Percentiles rank a stretch among this genome's conserved stretches.
phyloP scores from a whole-genome alignment of 441 rosid species.

The Pelargonium australe region DNA sequence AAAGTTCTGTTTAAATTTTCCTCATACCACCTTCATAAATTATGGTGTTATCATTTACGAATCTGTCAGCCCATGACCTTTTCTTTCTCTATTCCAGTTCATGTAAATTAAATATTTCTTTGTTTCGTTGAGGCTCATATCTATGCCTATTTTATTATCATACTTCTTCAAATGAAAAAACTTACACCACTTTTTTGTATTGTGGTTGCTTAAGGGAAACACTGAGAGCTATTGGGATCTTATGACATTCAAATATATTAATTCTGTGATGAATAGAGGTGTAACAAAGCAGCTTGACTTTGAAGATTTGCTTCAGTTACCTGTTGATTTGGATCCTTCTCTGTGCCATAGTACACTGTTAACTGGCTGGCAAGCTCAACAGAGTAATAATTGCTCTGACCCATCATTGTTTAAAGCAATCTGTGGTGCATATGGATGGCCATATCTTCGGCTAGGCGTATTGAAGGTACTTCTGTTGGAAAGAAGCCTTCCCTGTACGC shows the following conservation, averaged over 20 bases:
- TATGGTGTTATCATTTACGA: not conserved
- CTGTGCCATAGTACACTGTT: slow-evolving; percentile 52
- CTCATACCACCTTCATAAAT: not conserved
- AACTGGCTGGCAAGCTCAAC: slow-evolving; percentile 62
- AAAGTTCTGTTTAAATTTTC: not conserved
- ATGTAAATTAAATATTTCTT: not conserved
- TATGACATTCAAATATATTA: slow-evolving; percentile 57
- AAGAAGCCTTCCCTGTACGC: not conserved
- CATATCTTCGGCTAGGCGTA: slow-evolving; percentile 69
- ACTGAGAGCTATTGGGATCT: slow-evolving; percentile 49
- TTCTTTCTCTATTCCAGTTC: slow-evolving; percentile 5
- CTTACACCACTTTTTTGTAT: slow-evolving; percentile 7
- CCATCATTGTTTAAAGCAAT: slow-evolving; percentile 71
- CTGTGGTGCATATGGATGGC: slow-evolving; percentile 71
- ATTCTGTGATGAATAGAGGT: slow-evolving; percentile 59
- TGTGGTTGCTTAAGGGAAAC: slow-evolving; percentile 36
- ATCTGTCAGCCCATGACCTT: not conserved
- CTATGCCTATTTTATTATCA: no score
- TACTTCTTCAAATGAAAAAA: not conserved
- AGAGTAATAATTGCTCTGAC: slow-evolving; percentile 26
- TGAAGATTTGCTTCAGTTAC: slow-evolving; percentile 67
- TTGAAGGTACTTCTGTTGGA: slow-evolving; percentile 50
- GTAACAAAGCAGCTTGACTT: slow-evolving; percentile 72
- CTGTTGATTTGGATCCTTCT: slow-evolving; percentile 77
- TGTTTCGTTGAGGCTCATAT: no score